These are phyloP conservation scores for Oenanthe javanica DNA, from an alignment of 140 eudicot species.

Conservation along the genomic window DNA sequence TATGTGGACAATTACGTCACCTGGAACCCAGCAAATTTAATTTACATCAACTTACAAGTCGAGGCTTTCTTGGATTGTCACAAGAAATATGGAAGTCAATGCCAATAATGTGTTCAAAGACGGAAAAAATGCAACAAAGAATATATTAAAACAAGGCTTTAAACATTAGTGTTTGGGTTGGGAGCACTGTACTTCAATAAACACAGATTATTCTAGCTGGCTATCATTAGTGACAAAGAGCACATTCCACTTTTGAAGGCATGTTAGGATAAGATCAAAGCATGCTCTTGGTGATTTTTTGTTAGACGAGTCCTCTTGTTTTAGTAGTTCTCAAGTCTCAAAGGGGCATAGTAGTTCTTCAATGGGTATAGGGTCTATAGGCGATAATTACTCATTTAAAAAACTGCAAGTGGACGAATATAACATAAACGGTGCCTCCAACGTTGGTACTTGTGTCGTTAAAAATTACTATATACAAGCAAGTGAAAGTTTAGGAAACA, in stretches of 20 bases:
- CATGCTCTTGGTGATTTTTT: background rate
- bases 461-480: background rate
- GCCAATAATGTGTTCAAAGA: no score
- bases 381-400: background rate
- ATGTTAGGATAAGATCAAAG: background rate
- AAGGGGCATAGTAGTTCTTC: background rate
- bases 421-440: background rate
- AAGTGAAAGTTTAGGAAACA: background rate
- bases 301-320: background rate
- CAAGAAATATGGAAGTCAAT: background rate
- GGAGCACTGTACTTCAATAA: background rate
- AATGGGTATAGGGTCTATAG: background rate
- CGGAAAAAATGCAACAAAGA: background rate
- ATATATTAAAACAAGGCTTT: background rate
- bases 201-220: background rate
- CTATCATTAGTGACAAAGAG: background rate
- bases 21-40: slow-evolving; percentile 27
- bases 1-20: slow-evolving; percentile 91
- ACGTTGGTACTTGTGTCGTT: background rate
- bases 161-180: background rate
- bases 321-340: background rate
- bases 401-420: background rate
- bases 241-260: background rate
- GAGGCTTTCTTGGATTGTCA: background rate
- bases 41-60: slow-evolving; percentile 1